Conservation (phyloP, 306 rosid species). For the Albizia julibrissin region DNA sequence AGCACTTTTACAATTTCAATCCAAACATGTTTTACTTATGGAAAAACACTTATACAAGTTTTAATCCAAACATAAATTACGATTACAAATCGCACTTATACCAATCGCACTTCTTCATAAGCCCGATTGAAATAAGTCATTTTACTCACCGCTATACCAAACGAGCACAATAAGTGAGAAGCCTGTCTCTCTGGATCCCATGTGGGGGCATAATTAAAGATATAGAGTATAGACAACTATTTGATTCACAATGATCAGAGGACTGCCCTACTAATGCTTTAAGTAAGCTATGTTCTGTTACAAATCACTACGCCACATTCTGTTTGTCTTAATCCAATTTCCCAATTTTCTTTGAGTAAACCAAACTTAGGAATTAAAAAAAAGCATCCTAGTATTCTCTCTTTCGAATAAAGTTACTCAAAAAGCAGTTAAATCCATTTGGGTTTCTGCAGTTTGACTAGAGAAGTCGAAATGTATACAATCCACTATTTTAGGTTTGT, state of each 20-base stretch:
- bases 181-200: constrained; percentile 68
- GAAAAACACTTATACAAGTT: no score
- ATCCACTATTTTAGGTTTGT: not conserved
- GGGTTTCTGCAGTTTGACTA: constrained; percentile 30
- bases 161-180: constrained; percentile 71
- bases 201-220: constrained; percentile 62
- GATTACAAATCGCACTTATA: no score
- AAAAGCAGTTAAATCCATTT: constrained; percentile 9
- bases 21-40: no score
- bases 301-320: not conserved
- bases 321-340: not conserved
- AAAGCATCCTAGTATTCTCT: not conserved
- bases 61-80: no score
- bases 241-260: constrained; percentile 1
- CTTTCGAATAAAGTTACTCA: constrained; percentile 4
- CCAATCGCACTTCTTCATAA: no score
- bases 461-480: constrained; percentile 25
- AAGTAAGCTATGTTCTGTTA: not conserved
- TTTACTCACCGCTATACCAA: no score
- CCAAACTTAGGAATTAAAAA: not conserved
- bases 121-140: no score
- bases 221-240: constrained; percentile 40
- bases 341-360: not conserved
- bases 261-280: not conserved
- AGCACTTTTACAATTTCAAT: no score